Evolutionary conservation across 139 green algal genomes (phyloP), one percentile per base, ranked within the genome.

Genomic region (Micractinium sp.): DNA sequence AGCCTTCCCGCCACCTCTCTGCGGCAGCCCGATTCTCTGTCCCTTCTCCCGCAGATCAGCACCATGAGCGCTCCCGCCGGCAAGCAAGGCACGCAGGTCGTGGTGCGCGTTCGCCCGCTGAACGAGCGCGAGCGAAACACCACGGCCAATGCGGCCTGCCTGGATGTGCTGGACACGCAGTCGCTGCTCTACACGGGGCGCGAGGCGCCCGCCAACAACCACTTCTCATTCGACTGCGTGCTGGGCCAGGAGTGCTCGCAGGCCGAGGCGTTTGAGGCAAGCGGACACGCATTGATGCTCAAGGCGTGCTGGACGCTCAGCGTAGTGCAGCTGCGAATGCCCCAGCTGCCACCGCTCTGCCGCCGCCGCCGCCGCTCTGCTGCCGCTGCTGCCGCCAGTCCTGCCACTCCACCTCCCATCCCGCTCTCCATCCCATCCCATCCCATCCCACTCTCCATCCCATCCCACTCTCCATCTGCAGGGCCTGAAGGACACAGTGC

Each of bases 171-270:
- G 60, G 56, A 84, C 53, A 19, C 18, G 5, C 66, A 36, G 22
- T n/a, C 38, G 5, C 33, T 89, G 35, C 85, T 61, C 7, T 89
- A 78, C 75, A 76, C 31, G 14, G 85, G 85, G 18, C 33, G 75
- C 0, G 85, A 84, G 4, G 56, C 85, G 31, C 74, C 85, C 3
- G 56, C 56, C 75, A 79, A 67, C 74, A 61, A 9, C 74, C 18
- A 22, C 3, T 96, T 96, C 77, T 53, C 66, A 1, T 96, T 96
- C 63, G 94, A 96, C 82, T 33, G 71, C 0, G 86, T 94, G 7
- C 60, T 85, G 85, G 76, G n/a, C 29, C 90, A 94, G 71, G 63
- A 71, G 0, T 38, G 67, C 73, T 94, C 80, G 23, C 95, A 97
- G 78, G 89, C 86, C 5, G 91, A 95, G 0, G 85, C 41, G 0